Percentiles rank a stretch among this genome's conserved stretches.
Conservation (phyloP, 2,329 filamentous ascomycete genomes). For the Colletotrichum sp. region DNA sequence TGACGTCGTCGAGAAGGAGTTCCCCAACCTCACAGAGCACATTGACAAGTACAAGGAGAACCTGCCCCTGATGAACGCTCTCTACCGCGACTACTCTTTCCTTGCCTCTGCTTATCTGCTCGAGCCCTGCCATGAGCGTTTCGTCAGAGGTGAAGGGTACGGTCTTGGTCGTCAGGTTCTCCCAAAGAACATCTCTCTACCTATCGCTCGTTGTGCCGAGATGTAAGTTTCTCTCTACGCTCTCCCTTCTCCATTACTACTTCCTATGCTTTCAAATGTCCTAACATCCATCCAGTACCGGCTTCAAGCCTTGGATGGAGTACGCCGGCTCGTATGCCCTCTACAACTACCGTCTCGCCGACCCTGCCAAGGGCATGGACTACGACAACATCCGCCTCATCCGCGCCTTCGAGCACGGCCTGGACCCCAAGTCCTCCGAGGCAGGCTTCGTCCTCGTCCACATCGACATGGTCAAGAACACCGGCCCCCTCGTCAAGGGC, state of each 20-base stretch:
- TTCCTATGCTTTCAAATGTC: neutral
- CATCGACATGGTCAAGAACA: slow-evolving; percentile 93
- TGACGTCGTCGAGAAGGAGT: slow-evolving; percentile 71
- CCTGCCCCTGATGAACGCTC: slow-evolving; percentile 79
- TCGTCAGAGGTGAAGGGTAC: slow-evolving; percentile 74
- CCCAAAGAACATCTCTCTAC: slow-evolving; percentile 77
- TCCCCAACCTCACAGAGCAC: slow-evolving; percentile 77
- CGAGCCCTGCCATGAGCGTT: slow-evolving; percentile 85
- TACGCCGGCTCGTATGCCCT: slow-evolving; percentile 74
- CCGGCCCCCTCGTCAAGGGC: slow-evolving; percentile 77
- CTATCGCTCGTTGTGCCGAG: slow-evolving; percentile 83
- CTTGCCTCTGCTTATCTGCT: slow-evolving; percentile 87
- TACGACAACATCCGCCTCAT: slow-evolving; percentile 80
- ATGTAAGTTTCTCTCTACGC: slow-evolving; percentile 63
- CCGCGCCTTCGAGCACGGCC: slow-evolving; percentile 88
- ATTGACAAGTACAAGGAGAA: slow-evolving; percentile 78
- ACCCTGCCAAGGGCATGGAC: slow-evolving; percentile 60
- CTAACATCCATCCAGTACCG: slow-evolving; percentile 42
- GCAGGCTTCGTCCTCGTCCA: slow-evolving; percentile 96
- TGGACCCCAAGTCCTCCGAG: slow-evolving; percentile 86
- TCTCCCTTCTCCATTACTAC: neutral
- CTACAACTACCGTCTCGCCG: slow-evolving; percentile 69
- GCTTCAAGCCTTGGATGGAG: slow-evolving; percentile 93
- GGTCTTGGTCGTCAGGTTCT: slow-evolving; percentile 77
- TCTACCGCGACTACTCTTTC: slow-evolving; percentile 93